These are phyloP conservation scores for Arachnomyces sp. DNA, from an alignment of 2,329 filamentous ascomycete species.

Conservation along the genomic window DNA sequence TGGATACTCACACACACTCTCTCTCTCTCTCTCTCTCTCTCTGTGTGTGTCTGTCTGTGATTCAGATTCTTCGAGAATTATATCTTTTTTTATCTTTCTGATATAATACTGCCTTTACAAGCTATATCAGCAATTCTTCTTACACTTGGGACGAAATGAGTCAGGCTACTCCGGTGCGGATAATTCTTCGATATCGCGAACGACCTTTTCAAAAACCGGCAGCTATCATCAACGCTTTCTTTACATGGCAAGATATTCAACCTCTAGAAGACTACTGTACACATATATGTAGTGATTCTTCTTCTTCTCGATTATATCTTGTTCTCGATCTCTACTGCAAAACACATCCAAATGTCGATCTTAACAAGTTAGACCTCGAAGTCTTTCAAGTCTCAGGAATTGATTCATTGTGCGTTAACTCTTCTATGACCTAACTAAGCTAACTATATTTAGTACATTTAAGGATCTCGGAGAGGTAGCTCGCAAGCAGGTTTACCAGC, in stretches of 20 bases:
- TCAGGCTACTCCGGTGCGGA: constrained; percentile 10
- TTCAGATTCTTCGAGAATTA: constrained; percentile 9
- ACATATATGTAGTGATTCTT: constrained; percentile 18
- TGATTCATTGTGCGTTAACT: constrained; percentile 16
- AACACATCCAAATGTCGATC: constrained; percentile 19
- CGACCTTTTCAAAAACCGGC: constrained; percentile 10
- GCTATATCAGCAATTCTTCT: constrained; percentile 11
- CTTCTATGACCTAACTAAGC: constrained; percentile 9
- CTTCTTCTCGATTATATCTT: constrained; percentile 22
- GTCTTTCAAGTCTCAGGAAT: constrained; percentile 20
- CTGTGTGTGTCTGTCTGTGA: constrained; percentile 7
- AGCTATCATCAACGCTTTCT: constrained; percentile 11
- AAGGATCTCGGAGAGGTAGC: constrained; percentile 11
- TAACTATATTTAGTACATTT: constrained; percentile 12
- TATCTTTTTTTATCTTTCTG: constrained; percentile 9
- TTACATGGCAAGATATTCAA: constrained; percentile 12
- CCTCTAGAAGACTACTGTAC: constrained; percentile 17
- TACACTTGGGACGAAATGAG: constrained; percentile 10
- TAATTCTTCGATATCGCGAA: constrained; percentile 11
- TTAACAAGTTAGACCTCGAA: constrained; percentile 18
- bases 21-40: constrained; percentile 1
- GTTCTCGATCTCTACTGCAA: constrained; percentile 23
- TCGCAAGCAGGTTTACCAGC: constrained; percentile 12
- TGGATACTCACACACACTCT: not conserved
- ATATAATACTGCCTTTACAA: constrained; percentile 12